A percentile compares a stretch with the other conserved stretches of the same genome.
phyloP scores from a whole-genome alignment of 257 asterid genomes.

The Fraxinus pennsylvanica region DNA sequence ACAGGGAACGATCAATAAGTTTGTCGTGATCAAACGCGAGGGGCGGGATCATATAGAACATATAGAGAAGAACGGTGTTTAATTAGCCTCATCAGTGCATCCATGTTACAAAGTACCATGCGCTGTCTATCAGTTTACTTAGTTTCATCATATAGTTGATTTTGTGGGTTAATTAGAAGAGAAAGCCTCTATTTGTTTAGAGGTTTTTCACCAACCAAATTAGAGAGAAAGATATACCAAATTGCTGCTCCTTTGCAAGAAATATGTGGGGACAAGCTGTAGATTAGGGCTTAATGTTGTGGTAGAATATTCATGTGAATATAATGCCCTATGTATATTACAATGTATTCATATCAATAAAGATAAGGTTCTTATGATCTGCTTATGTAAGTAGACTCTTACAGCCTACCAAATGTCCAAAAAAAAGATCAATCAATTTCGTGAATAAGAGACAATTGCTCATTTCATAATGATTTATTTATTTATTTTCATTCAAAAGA shows the following conservation, averaged over 20 bases:
- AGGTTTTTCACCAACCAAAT: constrained; percentile 29
- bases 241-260: constrained; percentile 9
- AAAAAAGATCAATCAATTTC: no score
- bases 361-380: not conserved
- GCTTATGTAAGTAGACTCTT: not conserved
- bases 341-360: not conserved
- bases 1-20: constrained; percentile 2
- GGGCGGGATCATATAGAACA: not conserved
- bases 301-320: constrained; percentile 11
- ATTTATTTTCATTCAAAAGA: no score
- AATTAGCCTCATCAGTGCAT: constrained; percentile 2
- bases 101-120: constrained; percentile 2
- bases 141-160: not conserved
- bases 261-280: constrained; percentile 11
- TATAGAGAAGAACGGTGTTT: not conserved
- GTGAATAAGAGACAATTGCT: no score
- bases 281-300: not conserved
- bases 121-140: not conserved
- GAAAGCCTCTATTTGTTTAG: constrained; percentile 25
- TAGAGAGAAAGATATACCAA: constrained; percentile 6
- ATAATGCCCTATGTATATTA: constrained; percentile 1
- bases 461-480: no score
- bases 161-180: constrained; percentile 24
- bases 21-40: not conserved
- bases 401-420: no score